phyloP scores from a whole-genome alignment of 2,329 filamentous ascomycete species.

The Septoria petroselini region DNA sequence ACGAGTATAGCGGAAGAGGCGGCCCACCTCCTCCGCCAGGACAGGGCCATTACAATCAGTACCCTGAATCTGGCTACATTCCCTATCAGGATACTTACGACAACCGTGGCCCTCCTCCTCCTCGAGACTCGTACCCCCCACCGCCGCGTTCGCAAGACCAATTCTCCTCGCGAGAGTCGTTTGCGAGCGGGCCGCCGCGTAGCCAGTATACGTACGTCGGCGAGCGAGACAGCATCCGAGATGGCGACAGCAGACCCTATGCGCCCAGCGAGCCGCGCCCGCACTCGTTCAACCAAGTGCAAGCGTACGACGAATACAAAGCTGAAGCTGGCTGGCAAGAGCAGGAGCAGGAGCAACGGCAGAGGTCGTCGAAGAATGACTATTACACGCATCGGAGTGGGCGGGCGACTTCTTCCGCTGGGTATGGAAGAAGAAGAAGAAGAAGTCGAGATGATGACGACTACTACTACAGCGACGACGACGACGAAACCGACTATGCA shows the following conservation, averaged over 20 bases:
- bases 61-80: conserved; percentile 16
- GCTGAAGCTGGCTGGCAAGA: conserved; percentile 29
- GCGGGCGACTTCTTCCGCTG: conserved; percentile 12
- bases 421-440: conserved; percentile 1
- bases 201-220: conserved; percentile 8
- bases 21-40: conserved; percentile 14
- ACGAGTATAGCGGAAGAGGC: conserved; percentile 1
- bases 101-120: neutral
- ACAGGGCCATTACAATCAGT: conserved; percentile 16
- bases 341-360: conserved; percentile 14
- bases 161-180: conserved; percentile 9
- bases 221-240: conserved; percentile 8
- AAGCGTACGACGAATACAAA: conserved; percentile 32
- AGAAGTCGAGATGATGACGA: conserved; percentile 9
- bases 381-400: conserved; percentile 10
- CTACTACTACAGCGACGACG: conserved; percentile 13
- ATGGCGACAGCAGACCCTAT: conserved; percentile 20
- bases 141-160: neutral
- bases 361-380: conserved; percentile 14
- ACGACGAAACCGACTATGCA: conserved; percentile 18
- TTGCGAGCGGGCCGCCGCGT: conserved; percentile 6
- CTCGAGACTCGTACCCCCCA: conserved; percentile 9
- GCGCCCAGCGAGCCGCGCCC: conserved; percentile 19
- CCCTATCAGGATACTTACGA: conserved; percentile 16
- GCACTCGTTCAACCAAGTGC: conserved; percentile 19